Evolutionary conservation across 163 green algal genomes (phyloP).

Genomic region (Smithsoniella earleae): DNA sequence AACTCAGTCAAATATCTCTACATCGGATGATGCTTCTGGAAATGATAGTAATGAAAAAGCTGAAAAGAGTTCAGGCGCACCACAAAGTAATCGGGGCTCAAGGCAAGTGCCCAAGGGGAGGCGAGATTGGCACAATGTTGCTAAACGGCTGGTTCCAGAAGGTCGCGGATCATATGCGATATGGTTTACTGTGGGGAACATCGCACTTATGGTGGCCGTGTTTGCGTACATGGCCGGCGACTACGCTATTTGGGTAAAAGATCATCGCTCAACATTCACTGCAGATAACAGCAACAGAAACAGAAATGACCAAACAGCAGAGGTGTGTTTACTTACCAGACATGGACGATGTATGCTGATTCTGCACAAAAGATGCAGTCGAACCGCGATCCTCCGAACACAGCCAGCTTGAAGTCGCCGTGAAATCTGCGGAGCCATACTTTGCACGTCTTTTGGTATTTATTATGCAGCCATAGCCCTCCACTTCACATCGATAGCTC

Average conservation of each 20-base stretch:
- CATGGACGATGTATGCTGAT: not conserved
- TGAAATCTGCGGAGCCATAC: not conserved
- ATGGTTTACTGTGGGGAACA: slow-evolving; percentile 25
- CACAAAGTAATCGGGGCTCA: no score
- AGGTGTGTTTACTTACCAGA: not conserved
- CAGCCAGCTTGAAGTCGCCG: not conserved
- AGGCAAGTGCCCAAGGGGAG: not conserved
- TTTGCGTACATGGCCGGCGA: slow-evolving; percentile 30
- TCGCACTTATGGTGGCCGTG: not conserved
- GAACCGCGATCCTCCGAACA: not conserved
- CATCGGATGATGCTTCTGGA: not conserved
- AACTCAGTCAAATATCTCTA: not conserved
- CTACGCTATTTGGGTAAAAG: slow-evolving; percentile 22
- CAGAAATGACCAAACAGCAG: not conserved
- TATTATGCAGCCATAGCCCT: no score
- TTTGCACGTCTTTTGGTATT: not conserved
- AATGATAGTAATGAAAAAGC: not conserved
- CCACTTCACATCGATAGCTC: no score
- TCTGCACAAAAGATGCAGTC: not conserved
- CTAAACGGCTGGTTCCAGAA: slow-evolving; percentile 24
- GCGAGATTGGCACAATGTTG: not conserved
- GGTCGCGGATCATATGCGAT: slow-evolving; percentile 16
- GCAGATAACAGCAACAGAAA: not conserved
- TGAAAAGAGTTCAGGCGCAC: not conserved
- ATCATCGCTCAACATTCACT: not conserved